Base-by-base conservation (phyloP, 2,329 filamentous ascomycete species). In the Phialophora macrospora region DNA sequence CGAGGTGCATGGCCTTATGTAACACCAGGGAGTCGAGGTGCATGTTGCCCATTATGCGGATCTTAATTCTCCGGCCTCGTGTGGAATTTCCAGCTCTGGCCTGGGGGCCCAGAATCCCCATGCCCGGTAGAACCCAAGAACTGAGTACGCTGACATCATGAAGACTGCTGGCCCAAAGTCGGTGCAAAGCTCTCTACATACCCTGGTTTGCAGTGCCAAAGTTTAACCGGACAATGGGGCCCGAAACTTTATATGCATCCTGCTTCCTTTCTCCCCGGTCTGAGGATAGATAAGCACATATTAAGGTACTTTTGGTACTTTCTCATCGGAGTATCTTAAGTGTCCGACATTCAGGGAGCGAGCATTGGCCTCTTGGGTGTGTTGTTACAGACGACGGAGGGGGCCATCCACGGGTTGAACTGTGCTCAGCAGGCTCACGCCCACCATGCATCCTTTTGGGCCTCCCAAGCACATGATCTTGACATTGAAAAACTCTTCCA, bases 401-500 rank as follows among this genome's bases (percentile, higher is more conserved):
- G 9, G 3, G 9, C 32, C 32, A 34, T 34, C 32, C 32, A 12
- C 32, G 3, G 9, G 2, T 34, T 34, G 2, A 22, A 48, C 20
- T 4, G 6, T 48, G 22, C n/a, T 24, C 49, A 28, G 24, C 24
- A 17, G 44, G 49, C 14, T 59, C 41, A 32, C n/a, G 6, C 7
- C 14, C 38, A 59, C 41, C 56, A 49, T 9, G 41, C 12, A 20
- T 73, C 71, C 68, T 81, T 73, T 73, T 73, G 84, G 66, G 0
- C 69, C 72, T 67, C 81, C 77, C 72, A 83, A 68, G 69, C 84
- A 82, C 24, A 68, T 72, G 32, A 79, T 48, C 66, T 80, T 79
- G 0, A 84, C 80, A 71, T 82, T 80, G 6, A 83, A 74, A 83
- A 83, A 67, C 81, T 84, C 8, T 49, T 34, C 34, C 56, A 59